Percentiles rank a stretch among this genome's conserved stretches.
phyloP scores from a whole-genome alignment of 2,329 filamentous ascomycete species.

The Sclerotinia glacialis region DNA sequence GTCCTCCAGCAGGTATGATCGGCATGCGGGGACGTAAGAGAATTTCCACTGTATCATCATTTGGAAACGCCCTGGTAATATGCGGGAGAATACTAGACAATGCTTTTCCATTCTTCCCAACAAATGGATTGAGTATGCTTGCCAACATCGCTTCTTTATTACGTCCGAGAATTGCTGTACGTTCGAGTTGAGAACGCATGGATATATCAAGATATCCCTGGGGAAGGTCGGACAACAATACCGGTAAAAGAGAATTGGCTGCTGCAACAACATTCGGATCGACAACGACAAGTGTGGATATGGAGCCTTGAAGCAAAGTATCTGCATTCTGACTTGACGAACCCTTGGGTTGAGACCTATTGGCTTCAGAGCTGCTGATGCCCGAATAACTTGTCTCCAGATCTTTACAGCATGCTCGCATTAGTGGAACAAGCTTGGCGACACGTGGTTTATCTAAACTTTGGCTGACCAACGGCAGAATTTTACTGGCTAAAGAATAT shows the following conservation, averaged over 20 bases:
- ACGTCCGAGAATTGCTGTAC: constrained; percentile 70
- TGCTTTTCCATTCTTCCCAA: constrained; percentile 59
- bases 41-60: constrained; percentile 66
- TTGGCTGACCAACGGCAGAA: constrained; percentile 56
- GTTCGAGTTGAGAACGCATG: constrained; percentile 72
- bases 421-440: constrained; percentile 57
- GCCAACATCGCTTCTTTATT: constrained; percentile 73
- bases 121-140: constrained; percentile 75
- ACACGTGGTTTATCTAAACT: constrained; percentile 65
- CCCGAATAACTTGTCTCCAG: constrained; percentile 52
- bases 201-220: constrained; percentile 67
- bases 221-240: constrained; percentile 61
- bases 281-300: constrained; percentile 40
- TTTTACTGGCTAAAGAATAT: constrained; percentile 57
- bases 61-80: constrained; percentile 62
- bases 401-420: constrained; percentile 72
- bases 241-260: constrained; percentile 60
- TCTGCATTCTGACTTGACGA: constrained; percentile 61
- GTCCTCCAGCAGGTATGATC: constrained; percentile 37
- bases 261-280: constrained; percentile 51
- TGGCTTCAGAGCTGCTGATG: constrained; percentile 31
- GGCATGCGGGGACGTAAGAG: constrained; percentile 57
- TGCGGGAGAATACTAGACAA: constrained; percentile 78
- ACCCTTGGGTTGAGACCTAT: constrained; percentile 36
- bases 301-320: constrained; percentile 54